Conservation (phyloP, 257 asterid genomes). For the Knoxia roxburghii region DNA sequence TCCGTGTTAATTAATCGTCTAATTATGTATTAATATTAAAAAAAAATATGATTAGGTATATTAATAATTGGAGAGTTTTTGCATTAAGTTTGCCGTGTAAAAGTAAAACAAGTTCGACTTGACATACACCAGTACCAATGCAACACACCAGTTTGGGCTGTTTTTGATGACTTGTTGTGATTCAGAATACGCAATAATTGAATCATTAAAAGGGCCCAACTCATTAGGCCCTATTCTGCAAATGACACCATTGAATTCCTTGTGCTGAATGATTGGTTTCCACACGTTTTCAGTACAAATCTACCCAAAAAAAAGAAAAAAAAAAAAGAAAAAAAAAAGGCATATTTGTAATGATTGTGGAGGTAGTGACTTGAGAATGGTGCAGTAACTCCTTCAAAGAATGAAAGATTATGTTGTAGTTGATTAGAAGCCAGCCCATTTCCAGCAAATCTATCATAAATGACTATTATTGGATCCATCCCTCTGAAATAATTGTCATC, state of each 20-base stretch:
- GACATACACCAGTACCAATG: no score
- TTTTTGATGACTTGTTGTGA: background rate
- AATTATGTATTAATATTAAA: no score
- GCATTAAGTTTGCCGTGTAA: background rate
- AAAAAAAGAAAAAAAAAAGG: no score
- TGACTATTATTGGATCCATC: background rate
- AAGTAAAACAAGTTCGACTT: background rate
- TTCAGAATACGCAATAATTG: background rate
- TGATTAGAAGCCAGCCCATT: slow-evolving; percentile 2
- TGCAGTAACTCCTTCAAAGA: background rate
- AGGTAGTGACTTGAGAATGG: slow-evolving; percentile 5
- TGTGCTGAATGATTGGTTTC: background rate
- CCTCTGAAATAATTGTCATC: background rate
- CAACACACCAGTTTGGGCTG: background rate
- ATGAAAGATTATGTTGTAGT: background rate
- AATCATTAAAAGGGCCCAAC: background rate
- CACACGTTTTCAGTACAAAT: slow-evolving; percentile 8
- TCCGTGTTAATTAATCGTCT: no score
- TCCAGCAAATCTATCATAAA: background rate
- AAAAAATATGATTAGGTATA: no score
- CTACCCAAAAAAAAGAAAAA: no score
- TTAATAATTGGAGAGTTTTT: background rate
- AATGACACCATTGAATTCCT: background rate
- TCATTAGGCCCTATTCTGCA: background rate
- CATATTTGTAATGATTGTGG: background rate